Evolutionary conservation across 306 rosid species (phyloP).

Genomic region (Begonia loranthoides): DNA sequence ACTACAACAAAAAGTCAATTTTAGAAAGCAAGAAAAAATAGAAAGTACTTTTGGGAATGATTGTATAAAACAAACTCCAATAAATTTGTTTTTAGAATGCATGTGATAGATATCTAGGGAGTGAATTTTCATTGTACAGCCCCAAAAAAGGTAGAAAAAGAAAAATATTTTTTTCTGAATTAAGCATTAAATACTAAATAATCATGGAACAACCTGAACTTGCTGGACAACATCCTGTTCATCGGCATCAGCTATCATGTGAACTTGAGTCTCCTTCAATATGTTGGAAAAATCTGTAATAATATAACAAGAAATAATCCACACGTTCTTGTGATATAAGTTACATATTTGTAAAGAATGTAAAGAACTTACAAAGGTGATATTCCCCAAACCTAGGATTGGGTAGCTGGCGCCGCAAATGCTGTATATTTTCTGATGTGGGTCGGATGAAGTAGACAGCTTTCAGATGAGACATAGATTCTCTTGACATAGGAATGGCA

Average conservation of each 20-base stretch:
- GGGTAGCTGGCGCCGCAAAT: constrained; percentile 63
- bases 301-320: constrained; percentile 35
- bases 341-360: not conserved
- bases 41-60: no score
- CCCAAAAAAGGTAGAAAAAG: no score
- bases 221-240: constrained; percentile 93
- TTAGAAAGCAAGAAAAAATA: no score
- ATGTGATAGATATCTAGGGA: no score
- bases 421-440: constrained; percentile 71
- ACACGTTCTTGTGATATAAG: constrained; percentile 14
- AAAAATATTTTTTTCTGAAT: no score
- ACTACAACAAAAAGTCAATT: no score
- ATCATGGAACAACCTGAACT: constrained; percentile 49
- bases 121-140: no score
- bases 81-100: no score
- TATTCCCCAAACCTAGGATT: constrained; percentile 91
- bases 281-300: constrained; percentile 94
- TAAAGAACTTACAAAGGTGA: constrained; percentile 57
- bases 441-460: constrained; percentile 85
- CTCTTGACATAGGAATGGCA: constrained; percentile 63
- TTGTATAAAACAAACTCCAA: no score
- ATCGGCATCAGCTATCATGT: constrained; percentile 81
- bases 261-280: constrained; percentile 90
- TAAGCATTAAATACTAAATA: no score
- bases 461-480: constrained; percentile 89